Percentiles rank a stretch among this genome's conserved stretches.
Conservation (phyloP, 768 basidiomycete species). For the Boletus sp. region DNA sequence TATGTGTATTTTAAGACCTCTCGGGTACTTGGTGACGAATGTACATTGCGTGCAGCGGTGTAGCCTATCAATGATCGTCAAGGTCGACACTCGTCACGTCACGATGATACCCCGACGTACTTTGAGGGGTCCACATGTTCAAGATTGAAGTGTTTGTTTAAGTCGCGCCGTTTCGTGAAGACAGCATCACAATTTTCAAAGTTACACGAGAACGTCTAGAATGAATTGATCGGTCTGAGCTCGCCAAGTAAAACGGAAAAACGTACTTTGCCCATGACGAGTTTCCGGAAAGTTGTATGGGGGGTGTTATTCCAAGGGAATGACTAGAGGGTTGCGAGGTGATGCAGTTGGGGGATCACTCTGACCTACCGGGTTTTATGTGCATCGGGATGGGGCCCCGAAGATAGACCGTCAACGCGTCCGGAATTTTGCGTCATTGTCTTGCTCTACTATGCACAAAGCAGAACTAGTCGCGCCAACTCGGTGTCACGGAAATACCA, state of each 20-base stretch:
- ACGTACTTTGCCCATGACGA: constrained; percentile 5
- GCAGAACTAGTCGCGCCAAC: neutral
- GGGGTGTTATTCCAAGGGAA: neutral
- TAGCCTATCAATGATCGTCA: neutral
- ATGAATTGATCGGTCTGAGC: neutral
- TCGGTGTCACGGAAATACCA: neutral
- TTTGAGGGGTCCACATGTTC: neutral
- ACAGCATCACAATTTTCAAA: neutral
- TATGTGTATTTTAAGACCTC: neutral
- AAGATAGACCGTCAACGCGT: neutral
- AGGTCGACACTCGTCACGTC: neutral
- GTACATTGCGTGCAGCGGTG: neutral
- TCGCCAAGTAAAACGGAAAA: neutral
- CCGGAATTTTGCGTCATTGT: neutral
- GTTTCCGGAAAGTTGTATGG: neutral
- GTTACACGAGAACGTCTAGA: neutral
- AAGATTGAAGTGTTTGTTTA: neutral
- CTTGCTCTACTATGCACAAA: neutral
- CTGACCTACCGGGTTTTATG: neutral
- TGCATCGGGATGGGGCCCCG: too few relatives aligned
- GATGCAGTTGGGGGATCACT: neutral
- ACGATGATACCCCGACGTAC: neutral
- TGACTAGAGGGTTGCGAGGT: neutral
- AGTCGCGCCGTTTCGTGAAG: neutral
- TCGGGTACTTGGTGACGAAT: neutral